These are phyloP conservation scores for Xylaria multiplex DNA, from an alignment of 2,329 filamentous ascomycete species.

Conservation along the genomic window DNA sequence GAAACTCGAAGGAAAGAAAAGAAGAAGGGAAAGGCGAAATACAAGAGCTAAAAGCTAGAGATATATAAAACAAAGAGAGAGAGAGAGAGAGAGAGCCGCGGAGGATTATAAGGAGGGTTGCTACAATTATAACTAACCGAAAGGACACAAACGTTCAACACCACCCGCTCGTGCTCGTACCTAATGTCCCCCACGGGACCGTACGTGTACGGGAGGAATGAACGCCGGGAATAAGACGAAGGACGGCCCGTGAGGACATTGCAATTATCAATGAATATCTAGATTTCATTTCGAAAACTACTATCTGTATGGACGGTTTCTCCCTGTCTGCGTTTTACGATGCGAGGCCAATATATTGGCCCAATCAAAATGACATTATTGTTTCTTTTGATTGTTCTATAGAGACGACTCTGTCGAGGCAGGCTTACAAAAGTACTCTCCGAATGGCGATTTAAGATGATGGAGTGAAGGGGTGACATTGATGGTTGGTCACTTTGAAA, in stretches of 20 bases:
- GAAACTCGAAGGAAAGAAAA: too few species aligned
- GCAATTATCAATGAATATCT: not conserved
- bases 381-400: too few species aligned
- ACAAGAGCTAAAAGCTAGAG: not conserved
- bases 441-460: too few species aligned
- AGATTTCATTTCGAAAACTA: too few species aligned
- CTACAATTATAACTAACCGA: not conserved
- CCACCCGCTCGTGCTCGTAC: too few species aligned
- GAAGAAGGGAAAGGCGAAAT: not conserved
- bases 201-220: not conserved
- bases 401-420: too few species aligned
- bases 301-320: too few species aligned
- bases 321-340: not conserved
- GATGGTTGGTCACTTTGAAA: not conserved
- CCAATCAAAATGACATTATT: too few species aligned
- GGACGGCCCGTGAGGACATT: not conserved
- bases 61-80: not conserved
- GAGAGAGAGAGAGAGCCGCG: not conserved
- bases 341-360: too few species aligned
- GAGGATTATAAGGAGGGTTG: not conserved
- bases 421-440: too few species aligned
- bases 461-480: too few species aligned
- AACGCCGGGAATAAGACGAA: not conserved
- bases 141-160: constrained; percentile 3
- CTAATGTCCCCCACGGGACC: not conserved